Percentiles rank a stretch among this genome's conserved stretches.
Evolutionary conservation across 129 eudicot genomes (phyloP).

Genomic region (Silybum marianum): DNA sequence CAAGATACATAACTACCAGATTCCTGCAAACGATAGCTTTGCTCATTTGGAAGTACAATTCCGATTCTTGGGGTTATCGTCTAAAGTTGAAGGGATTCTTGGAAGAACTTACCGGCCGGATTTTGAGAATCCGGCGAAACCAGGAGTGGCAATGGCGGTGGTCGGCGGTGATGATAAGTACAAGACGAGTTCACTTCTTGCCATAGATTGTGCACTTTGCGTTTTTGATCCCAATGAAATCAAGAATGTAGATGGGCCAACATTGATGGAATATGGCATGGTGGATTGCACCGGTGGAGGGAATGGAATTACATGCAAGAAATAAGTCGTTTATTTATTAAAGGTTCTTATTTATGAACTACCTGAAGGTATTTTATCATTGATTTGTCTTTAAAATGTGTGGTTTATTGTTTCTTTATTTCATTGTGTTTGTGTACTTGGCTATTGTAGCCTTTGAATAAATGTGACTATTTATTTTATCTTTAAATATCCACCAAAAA

Average conservation of each 20-base stretch:
- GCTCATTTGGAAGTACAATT: constrained; percentile 63
- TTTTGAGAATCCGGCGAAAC: constrained; percentile 60
- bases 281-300: constrained; percentile 55
- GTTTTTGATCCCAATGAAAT: constrained; percentile 27
- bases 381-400: background rate
- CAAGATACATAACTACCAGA: constrained; percentile 50
- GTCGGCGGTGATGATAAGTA: constrained; percentile 62
- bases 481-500: background rate
- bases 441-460: background rate
- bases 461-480: background rate
- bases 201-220: constrained; percentile 49
- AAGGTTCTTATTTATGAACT: background rate
- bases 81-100: constrained; percentile 58
- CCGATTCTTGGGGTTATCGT: constrained; percentile 50
- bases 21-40: constrained; percentile 48
- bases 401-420: background rate
- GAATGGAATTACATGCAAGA: constrained; percentile 54
- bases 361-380: constrained; percentile 4
- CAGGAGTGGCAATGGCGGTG: constrained; percentile 59
- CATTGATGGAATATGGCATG: constrained; percentile 37
- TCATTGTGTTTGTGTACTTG: background rate
- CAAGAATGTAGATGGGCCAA: constrained; percentile 14
- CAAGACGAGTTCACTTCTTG: constrained; percentile 47
- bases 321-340: constrained; percentile 25
- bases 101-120: constrained; percentile 57